These are phyloP conservation scores for Porphyrellus cyaneotinctus DNA, from an alignment of 768 basidiomycete species.

Conservation along the genomic window DNA sequence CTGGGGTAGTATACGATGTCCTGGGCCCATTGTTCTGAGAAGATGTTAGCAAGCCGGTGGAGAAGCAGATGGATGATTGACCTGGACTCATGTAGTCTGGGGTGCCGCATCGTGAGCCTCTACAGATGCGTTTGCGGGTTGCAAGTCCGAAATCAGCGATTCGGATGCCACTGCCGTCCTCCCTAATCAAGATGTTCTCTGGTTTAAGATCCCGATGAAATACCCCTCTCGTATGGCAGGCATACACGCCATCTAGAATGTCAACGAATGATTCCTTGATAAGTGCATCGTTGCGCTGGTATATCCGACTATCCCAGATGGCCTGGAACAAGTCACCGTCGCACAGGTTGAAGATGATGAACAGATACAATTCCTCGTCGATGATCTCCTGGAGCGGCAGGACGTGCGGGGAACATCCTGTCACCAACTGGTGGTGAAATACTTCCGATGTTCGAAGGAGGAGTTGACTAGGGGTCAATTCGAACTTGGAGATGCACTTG, in stretches of 20 bases:
- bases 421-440: conserved; percentile 47
- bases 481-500: conserved; percentile 68
- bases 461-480: conserved; percentile 50
- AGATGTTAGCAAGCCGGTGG: conserved; percentile 1
- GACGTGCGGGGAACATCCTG: conserved; percentile 54
- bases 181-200: conserved; percentile 67
- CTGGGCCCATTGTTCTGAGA: conserved; percentile 50
- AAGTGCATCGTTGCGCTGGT: conserved; percentile 53
- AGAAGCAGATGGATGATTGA: conserved; percentile 25
- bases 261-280: conserved; percentile 72
- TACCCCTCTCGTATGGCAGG: conserved; percentile 67
- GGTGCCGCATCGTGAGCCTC: conserved; percentile 57
- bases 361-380: conserved; percentile 57
- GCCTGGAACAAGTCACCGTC: conserved; percentile 66
- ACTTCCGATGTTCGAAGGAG: conserved; percentile 70
- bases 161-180: conserved; percentile 48
- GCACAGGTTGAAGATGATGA: conserved; percentile 60
- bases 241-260: conserved; percentile 72
- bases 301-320: conserved; percentile 57
- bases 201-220: conserved; percentile 89
- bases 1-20: conserved; percentile 33
- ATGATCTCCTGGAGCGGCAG: conserved; percentile 65
- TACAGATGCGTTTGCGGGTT: conserved; percentile 41
- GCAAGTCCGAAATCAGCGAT: conserved; percentile 81
- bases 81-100: conserved; percentile 70